Evolutionary conservation across 768 basidiomycete species (phyloP), one percentile per base, ranked within the genome.

Genomic region (Auriscalpium vulgare): DNA sequence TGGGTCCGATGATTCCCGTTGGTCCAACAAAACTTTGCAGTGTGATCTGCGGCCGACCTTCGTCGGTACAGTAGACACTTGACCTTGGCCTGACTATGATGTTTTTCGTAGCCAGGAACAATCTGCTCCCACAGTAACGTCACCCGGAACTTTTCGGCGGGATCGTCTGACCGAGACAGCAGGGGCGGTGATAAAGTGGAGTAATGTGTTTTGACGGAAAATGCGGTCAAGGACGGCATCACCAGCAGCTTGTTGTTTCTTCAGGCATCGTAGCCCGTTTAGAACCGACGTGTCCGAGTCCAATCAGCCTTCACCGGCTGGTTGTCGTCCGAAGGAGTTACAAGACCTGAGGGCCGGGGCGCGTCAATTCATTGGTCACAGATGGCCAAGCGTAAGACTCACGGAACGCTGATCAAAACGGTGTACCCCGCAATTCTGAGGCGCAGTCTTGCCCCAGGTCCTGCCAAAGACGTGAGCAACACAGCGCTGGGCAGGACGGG

Each of bases 271-370:
- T 74, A 69, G 53, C n/a, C n/a, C n/a, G n/a, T n/a, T 65, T 71
- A 3, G 80, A 88, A 40, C 74, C 80, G n/a, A 70, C 72, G 66
- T 75, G 84, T 0, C 88, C 88, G 3, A 88, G 77, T 3, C 86
- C 84, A 63, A 78, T 65, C 36, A 79, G 10, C 77, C 77, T 50
- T 51, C 59, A 11, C 72, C 76, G 7, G 67, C 65, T 8, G 63
- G 54, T 75, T 68, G 34, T 52, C 59, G 10, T 52, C 43, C 53
- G 69, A 64, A 10, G 73, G 69, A 16, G 67, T 53, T 13, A 78
- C 67, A 53, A 75, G 66, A 51, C 81, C 80, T 83, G 62, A 21
- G 50, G 9, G 44, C 37, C 21, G 16, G 23, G 3, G 43, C 16
- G 37, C 35, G 51, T 53, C 57, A 36, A 47, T 4, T 7, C 29